Evolutionary conservation across 176 grass and related monocot genomes (phyloP), one percentile per base, ranked within the genome.

Genomic region (Lolium rigidum): DNA sequence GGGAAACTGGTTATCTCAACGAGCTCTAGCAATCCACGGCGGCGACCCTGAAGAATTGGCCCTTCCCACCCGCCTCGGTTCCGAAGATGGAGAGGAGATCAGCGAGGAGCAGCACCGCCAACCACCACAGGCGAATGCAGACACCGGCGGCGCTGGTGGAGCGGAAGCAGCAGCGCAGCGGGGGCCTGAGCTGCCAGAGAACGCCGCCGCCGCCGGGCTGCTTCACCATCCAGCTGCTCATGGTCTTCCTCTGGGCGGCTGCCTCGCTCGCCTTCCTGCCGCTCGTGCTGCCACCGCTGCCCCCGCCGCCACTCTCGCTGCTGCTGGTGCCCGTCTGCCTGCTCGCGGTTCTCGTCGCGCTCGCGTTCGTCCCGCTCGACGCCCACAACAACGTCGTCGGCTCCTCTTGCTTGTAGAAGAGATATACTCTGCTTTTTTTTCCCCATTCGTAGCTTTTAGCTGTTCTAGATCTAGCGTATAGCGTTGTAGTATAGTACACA

Each of bases 281-380:
- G 35, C 92, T 90, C 10, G 52, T 93, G 3, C 87, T 93, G 68
- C 92, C 92, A 49, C 86, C 92, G 54, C 62, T 93, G 21, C 63
- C 92, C 10, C 92, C 92, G 70, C 92, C 92, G 79, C 92, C 92
- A 51, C 55, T 64, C 68, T 51, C 86, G 74, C 83, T 93, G 25
- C 85, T 93, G 80, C 74, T 90, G 7, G 21, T 93, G 14, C 92
- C 92, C 58, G 80, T 93, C 10, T 61, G 83, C 67, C 83, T 93
- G 31, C 88, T 93, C 68, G 86, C 83, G 46, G 59, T 93, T 50
- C 92, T 93, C 20, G 43, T 83, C 26, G 87, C 89, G 74, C 80
- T 90, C 14, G 92, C 88, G 0, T 90, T 93, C 86, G 75, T 90
- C 17, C 92, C 92, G 69, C 89, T 87, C 59, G 92, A 90, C 28